Percentiles rank a stretch among this genome's conserved stretches.
phyloP scores from a whole-genome alignment of 345 rosid species.

The Gossypium turneri region DNA sequence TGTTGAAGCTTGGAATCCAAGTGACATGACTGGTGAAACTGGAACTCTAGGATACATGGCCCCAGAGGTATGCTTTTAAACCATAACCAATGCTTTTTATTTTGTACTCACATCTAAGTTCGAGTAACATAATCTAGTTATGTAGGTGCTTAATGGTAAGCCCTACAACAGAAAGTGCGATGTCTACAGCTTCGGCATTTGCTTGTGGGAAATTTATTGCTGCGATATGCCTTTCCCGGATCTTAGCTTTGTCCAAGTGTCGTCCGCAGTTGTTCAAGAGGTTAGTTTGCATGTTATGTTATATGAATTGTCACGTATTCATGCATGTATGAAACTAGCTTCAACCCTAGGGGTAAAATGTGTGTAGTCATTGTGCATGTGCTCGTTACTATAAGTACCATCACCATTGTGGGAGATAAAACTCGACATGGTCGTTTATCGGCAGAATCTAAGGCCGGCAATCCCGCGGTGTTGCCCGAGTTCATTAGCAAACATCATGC shows the following conservation, averaged over 20 bases:
- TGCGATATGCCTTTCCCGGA: slow-evolving; percentile 89
- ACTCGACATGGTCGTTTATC: neutral
- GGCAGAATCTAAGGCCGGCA: slow-evolving; percentile 81
- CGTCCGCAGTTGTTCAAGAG: slow-evolving; percentile 77
- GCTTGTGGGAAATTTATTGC: slow-evolving; percentile 96
- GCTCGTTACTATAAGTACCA: neutral
- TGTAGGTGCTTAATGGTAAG: slow-evolving; percentile 85
- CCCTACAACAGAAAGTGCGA: slow-evolving; percentile 92
- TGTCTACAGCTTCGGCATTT: slow-evolving; percentile 96
- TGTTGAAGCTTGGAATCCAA: slow-evolving; percentile 92
- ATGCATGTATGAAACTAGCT: too few species aligned
- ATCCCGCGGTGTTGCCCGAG: slow-evolving; percentile 88
- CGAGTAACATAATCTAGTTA: too few species aligned
- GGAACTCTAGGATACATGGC: slow-evolving; percentile 99
- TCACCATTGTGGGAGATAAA: neutral
- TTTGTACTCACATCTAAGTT: too few species aligned
- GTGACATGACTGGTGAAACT: slow-evolving; percentile 97
- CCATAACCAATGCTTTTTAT: too few species aligned
- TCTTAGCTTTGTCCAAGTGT: slow-evolving; percentile 77
- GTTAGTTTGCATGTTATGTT: slow-evolving; percentile 31
- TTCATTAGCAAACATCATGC: slow-evolving; percentile 63
- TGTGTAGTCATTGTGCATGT: neutral
- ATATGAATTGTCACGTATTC: neutral
- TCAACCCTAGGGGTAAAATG: neutral
- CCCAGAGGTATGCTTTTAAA: slow-evolving; percentile 64